Evolutionary conservation across 495 filamentous ascomycete species (phyloP), one percentile per base, ranked within the genome.

Genomic region (Aspergillus kassunensis): DNA sequence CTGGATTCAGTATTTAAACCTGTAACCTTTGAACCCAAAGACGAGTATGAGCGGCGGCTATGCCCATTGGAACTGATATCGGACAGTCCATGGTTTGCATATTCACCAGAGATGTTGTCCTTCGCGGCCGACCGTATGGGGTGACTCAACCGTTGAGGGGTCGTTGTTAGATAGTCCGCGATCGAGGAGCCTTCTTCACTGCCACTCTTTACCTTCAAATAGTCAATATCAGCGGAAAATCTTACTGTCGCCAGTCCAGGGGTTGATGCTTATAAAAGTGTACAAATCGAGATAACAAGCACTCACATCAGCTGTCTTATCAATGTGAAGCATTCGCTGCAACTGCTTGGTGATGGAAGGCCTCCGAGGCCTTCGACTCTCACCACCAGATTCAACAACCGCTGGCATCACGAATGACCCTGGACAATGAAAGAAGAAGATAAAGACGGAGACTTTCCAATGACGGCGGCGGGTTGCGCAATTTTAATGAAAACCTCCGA

Each of bases 261-360:
- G n/a, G n/a, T n/a, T n/a, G n/a, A n/a, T n/a, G n/a, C n/a, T n/a
- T n/a, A n/a, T n/a, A n/a, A n/a, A n/a, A n/a, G n/a, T n/a, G n/a
- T n/a, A n/a, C 25, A 29, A 18, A 25, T 42, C 19, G 11, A 42
- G 19, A 34, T 24, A 18, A 43, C 47, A 24, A 37, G 13, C 39
- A 49, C 64, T 54, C 51, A 70, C 70, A 54, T 64, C 63, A 4
- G 44, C 54, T 12, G 53, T 37, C 35, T 56, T 64, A 45, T 69
- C 68, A 7, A 58, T 43, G 41, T 59, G 56, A 10, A 73, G 55
- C 12, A 65, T 59, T 12, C 70, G 70, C 31, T 70, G 67, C 19
- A 73, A 55, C 15, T 69, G 67, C 40, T 65, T 59, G 6, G 70
- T 61, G 52, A 73, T 55, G 10, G 68, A 73, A 12, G 62, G 63